Conservation (phyloP, 106 monocot genomes). For the Allium sativum region DNA sequence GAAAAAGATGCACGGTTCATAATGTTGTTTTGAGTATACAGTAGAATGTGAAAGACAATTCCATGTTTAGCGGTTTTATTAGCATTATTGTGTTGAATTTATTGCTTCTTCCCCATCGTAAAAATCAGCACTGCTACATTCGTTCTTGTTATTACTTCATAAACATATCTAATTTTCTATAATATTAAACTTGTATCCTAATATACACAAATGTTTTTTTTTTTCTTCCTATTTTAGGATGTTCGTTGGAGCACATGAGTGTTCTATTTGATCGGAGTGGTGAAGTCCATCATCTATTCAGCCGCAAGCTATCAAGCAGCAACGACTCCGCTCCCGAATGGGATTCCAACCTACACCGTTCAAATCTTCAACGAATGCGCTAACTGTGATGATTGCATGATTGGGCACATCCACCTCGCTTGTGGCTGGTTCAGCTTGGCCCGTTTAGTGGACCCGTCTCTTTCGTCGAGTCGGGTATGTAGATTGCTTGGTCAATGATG, state of each 20-base stretch:
- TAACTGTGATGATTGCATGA: slow-evolving; percentile 8
- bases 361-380: slow-evolving; percentile 31
- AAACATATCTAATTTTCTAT: background rate
- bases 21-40: no score
- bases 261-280: background rate
- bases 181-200: background rate
- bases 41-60: no score
- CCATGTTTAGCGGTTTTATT: no score
- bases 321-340: slow-evolving; percentile 31
- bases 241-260: background rate
- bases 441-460: slow-evolving; percentile 16
- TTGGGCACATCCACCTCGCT: slow-evolving; percentile 18
- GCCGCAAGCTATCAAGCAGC: slow-evolving; percentile 14
- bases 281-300: background rate
- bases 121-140: background rate
- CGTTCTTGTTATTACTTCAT: background rate
- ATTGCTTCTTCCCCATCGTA: background rate
- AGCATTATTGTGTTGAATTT: no score
- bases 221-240: background rate
- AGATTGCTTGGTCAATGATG: slow-evolving; percentile 19
- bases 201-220: background rate
- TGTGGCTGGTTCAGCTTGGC: slow-evolving; percentile 23
- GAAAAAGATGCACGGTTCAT: no score
- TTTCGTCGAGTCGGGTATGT: slow-evolving; percentile 7
- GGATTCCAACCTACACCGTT: slow-evolving; percentile 44